These are phyloP conservation scores for Arthrinium phaeospermum DNA, from an alignment of 2,329 filamentous ascomycete genomes.

Conservation along the genomic window DNA sequence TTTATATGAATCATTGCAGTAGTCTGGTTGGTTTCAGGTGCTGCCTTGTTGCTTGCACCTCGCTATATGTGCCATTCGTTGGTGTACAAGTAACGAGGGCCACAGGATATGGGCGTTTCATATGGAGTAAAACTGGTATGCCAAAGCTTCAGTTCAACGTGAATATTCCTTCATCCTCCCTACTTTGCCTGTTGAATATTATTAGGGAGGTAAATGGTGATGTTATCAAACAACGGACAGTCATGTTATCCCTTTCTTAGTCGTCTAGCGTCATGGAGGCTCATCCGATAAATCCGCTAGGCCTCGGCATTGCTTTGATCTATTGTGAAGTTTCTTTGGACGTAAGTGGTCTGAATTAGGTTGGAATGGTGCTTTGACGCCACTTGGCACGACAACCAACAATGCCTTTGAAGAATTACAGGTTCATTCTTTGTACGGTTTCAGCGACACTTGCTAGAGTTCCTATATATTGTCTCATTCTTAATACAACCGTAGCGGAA, in stretches of 20 bases:
- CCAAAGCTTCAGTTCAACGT: too few relatives aligned
- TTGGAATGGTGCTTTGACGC: background rate
- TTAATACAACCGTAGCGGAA: background rate
- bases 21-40: too few relatives aligned
- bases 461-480: background rate
- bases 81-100: too few relatives aligned
- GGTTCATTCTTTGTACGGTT: background rate
- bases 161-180: too few relatives aligned
- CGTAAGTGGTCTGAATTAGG: background rate
- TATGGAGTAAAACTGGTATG: too few relatives aligned
- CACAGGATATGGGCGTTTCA: too few relatives aligned
- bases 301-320: background rate
- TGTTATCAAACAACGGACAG: background rate
- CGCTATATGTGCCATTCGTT: too few relatives aligned
- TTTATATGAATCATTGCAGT: too few relatives aligned
- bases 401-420: background rate
- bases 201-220: background rate
- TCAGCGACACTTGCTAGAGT: background rate
- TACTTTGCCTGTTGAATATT: background rate
- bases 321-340: background rate
- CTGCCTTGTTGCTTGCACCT: too few relatives aligned
- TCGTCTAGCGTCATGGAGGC: background rate
- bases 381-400: background rate
- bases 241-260: background rate
- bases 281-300: background rate